Evolutionary conservation across 192 early-diverging fungal genomes (phyloP).

Genomic region (Entomortierella lignicola): DNA sequence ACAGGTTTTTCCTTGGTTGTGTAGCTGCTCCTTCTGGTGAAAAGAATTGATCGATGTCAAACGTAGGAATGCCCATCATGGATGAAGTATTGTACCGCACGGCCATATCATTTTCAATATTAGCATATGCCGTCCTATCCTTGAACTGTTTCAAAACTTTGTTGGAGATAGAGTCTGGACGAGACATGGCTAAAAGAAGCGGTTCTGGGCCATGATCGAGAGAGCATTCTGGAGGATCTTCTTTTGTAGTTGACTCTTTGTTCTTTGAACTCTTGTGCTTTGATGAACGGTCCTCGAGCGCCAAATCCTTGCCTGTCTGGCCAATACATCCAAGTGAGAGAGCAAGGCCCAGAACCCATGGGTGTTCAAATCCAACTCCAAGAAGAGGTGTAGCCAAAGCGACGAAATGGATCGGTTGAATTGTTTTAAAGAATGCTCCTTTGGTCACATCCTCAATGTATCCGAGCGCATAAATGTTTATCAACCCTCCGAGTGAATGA

Average conservation of each 20-base stretch:
- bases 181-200: constrained; percentile 54
- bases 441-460: constrained; percentile 57
- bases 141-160: constrained; percentile 43
- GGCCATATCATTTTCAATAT: constrained; percentile 60
- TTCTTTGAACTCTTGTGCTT: neutral
- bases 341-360: constrained; percentile 47
- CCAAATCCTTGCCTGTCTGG: constrained; percentile 63
- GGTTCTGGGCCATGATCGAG: constrained; percentile 41
- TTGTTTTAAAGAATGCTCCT: constrained; percentile 55
- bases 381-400: constrained; percentile 59
- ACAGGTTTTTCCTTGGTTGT: constrained; percentile 16
- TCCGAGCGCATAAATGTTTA: constrained; percentile 57
- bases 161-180: constrained; percentile 47
- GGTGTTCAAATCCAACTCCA: constrained; percentile 54
- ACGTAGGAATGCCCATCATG: constrained; percentile 41
- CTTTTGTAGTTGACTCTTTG: neutral
- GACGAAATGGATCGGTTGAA: constrained; percentile 59
- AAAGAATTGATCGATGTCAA: constrained; percentile 45
- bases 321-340: constrained; percentile 54
- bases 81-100: constrained; percentile 55
- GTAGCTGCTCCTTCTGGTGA: constrained; percentile 24
- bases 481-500: constrained; percentile 63
- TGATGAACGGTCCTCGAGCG: constrained; percentile 18
- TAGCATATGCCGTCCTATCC: constrained; percentile 58
- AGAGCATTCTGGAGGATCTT: constrained; percentile 7